A percentile compares a stretch with the other conserved stretches of the same genome.
Evolutionary conservation across 495 filamentous ascomycete genomes (phyloP).

Genomic region (Penicillium paxilli): DNA sequence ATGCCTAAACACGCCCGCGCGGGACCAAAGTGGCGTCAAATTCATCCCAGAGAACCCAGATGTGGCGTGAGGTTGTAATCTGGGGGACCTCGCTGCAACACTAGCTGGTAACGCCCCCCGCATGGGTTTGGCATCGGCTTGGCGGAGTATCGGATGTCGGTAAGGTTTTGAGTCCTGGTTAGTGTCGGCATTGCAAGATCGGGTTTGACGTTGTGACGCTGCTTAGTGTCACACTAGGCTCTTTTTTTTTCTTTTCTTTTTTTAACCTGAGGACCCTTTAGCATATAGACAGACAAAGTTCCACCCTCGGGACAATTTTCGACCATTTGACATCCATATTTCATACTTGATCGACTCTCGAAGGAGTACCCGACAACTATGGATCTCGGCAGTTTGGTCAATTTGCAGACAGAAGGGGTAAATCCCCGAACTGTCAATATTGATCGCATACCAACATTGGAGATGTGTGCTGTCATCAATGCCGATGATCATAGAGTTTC

Average conservation of each 20-base stretch:
- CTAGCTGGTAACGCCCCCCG: conserved; percentile 13
- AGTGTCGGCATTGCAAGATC: conserved; percentile 1
- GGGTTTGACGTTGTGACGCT: no score
- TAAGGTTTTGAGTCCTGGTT: neutral
- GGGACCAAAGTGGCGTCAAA: no score
- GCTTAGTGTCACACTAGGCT: no score
- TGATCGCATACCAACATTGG: conserved; percentile 34
- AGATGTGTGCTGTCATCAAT: conserved; percentile 38
- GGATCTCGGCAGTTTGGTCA: conserved; percentile 27
- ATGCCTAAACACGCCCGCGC: no score
- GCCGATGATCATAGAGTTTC: conserved; percentile 34
- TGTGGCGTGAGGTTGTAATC: neutral
- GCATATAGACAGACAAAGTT: neutral
- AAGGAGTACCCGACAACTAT: conserved; percentile 3
- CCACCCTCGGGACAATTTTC: no score
- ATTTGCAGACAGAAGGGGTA: conserved; percentile 36
- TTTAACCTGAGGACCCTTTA: no score
- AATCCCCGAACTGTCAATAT: conserved; percentile 32
- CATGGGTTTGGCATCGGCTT: conserved; percentile 1
- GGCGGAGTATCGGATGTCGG: neutral
- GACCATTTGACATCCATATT: neutral
- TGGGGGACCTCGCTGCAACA: conserved; percentile 8
- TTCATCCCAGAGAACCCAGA: neutral
- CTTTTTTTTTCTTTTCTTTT: no score
- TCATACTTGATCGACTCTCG: neutral